Evolutionary conservation across 179 eudicot genomes (phyloP), one percentile per base, ranked within the genome.

Genomic region (Patellifolia procumbens): DNA sequence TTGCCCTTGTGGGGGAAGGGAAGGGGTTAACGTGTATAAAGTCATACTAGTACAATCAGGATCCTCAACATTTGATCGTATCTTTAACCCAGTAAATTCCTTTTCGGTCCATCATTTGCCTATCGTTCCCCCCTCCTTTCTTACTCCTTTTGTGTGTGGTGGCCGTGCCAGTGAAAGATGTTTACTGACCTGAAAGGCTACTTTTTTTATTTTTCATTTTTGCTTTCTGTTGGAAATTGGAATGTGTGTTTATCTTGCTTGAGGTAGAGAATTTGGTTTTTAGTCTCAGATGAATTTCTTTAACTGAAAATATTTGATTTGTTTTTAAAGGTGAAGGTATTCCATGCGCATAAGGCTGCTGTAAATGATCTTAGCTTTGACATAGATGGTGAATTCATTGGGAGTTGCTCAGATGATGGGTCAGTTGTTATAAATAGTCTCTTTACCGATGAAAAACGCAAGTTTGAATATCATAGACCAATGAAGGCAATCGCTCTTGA

Each of bases 341-440:
- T 91, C 76, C 78, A 72, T 85, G 86, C 86, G 74, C 99, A 93
- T 79, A 82, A 88, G 70, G 95, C 95, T 70, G 81, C 91, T 76
- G 95, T 95, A 66, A 93, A 95, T 81, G 97, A 91, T 72, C 92
- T 95, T 75, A 85, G 89, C 88, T 95, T 95, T 86, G 99, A 93
- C 77, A 75, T 79, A 73, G 99, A 93, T 64, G 99, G 97, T 71
- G 97, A 95, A 90, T 95, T 83, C 72, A 83, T 95, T 80, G 99
- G 97, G 74, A 95, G 98, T 85, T 92, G 97, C 81, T 95, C 99
- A 49, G 97, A 95, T 86, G 99, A 95, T 87, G 99, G 99, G 70
- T 84, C 94, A 59, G 90, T 95, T 81, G 93, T 88, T 49, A 91
- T 95, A 67, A 91, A 78, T 81, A 89, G 97, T 74, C 97, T 95